A percentile compares a stretch with the other conserved stretches of the same genome.
These are phyloP conservation scores for Leccinum truebloodii DNA, from an alignment of 768 basidiomycete species.

Conservation along the genomic window DNA sequence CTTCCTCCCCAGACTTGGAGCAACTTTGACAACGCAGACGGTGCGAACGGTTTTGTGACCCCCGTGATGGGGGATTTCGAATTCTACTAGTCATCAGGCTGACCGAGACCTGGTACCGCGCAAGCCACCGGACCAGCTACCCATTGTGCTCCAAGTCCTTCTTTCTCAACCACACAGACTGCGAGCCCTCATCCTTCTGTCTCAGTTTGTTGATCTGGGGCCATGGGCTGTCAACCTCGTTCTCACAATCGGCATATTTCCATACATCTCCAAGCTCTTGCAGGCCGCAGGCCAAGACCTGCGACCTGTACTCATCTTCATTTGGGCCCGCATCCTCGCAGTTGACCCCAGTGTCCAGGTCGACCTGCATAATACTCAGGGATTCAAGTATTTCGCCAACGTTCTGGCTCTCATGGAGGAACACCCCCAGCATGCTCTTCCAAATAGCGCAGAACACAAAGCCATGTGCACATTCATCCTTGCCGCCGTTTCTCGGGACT, in stretches of 20 bases:
- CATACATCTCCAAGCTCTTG: slow-evolving; percentile 94
- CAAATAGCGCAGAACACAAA: slow-evolving; percentile 92
- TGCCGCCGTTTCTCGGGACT: slow-evolving; percentile 86
- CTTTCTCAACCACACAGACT: slow-evolving; percentile 95
- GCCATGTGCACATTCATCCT: slow-evolving; percentile 99
- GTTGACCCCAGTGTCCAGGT: slow-evolving; percentile 93
- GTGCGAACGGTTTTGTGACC: slow-evolving; percentile 12
- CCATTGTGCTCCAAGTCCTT: slow-evolving; percentile 96
- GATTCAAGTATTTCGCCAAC: slow-evolving; percentile 84
- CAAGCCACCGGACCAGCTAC: slow-evolving; percentile 94
- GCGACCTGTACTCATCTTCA: slow-evolving; percentile 97
- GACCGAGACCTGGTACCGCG: slow-evolving; percentile 66
- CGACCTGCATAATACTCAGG: slow-evolving; percentile 79
- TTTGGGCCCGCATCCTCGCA: slow-evolving; percentile 97
- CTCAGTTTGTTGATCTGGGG: slow-evolving; percentile 96
- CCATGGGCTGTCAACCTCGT: slow-evolving; percentile 99
- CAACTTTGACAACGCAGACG: slow-evolving; percentile 27
- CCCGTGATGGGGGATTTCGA: slow-evolving; percentile 19
- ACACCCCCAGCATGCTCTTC: slow-evolving; percentile 55
- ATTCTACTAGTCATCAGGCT: slow-evolving; percentile 8
- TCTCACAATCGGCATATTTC: slow-evolving; percentile 96
- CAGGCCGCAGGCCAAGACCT: slow-evolving; percentile 94
- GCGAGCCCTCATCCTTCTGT: slow-evolving; percentile 91
- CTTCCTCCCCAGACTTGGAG: slow-evolving; percentile 53
- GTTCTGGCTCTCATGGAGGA: slow-evolving; percentile 73